Base-by-base conservation (phyloP, 371 early-diverging fungal genomes). In the Phascolomyces articulosus region DNA sequence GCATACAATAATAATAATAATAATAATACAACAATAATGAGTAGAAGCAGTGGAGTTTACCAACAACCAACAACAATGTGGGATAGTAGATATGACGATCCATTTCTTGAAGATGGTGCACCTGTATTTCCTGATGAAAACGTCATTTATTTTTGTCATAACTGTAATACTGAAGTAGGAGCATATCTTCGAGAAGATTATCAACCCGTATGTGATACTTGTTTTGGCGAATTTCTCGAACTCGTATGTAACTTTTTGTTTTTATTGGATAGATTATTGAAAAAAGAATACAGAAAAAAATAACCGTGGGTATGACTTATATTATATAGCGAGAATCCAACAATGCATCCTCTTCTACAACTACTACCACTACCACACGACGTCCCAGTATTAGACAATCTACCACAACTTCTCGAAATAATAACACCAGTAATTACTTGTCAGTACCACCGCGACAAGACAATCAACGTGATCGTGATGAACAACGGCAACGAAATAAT, bases 221-320 rank as follows among this genome's bases (percentile, higher is more conserved):
- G 51, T 15, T 51, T 51, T 51, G 51, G 51, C 23, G n/a, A 51
- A 24, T 51, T 51, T 24, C 20, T 51, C 7, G 51, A 51, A 51
- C 10, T 20, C 4, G 51, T 51, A 51, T 24, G 44, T 44, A 44
- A 11, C 4, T 41, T 16, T 44, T 15, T 44, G 51, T 9, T 18
- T 23, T 1, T 44, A 16, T 7, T 13, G 16, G n/a, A 23, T 3
- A 23, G 23, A 23, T 23, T 0, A 24, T 6, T 24, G 23, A 51
- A 51, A 9, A 44, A 44, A 8, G 44, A 34, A 34, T n/a, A n/a
- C n/a, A 34, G 11, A 31, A 31, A 31, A 31, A 34, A 34, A 34
- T 9, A 2, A 11, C 34, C 11, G 2, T 9, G 6, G 34, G 2
- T 34, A 34, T 34, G 2, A 34, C 34, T 9, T 9, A 34, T 34